Base-by-base conservation (phyloP, 768 basidiomycete genomes). In the Rubroboletus pulcherrimus region DNA sequence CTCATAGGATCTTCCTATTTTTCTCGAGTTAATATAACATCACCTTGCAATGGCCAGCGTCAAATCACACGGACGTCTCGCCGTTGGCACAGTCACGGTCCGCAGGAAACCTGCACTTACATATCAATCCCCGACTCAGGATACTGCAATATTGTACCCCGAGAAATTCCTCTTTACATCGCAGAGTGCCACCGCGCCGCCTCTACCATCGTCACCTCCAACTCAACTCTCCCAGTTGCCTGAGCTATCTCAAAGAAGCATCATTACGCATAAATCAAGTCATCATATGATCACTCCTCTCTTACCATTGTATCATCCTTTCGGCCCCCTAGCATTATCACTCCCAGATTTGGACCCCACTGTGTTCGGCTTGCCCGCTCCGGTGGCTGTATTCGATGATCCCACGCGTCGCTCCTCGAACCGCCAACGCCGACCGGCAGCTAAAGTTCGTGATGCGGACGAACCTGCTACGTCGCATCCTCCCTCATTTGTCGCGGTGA, bases 261-360 rank as follows among this genome's bases (percentile, higher is more conserved):
- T 64, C 37, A 59, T 48, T 19, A 34, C 53, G 5, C 58, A 56
- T 14, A 64, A 55, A 63, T 65, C 55, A 14, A 43, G 48, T 29
- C 57, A 44, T 24, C 63, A 69, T 51, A 70, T 73, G 60, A 64
- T 60, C 8, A 74, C 78, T 5, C 75, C 80, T 5, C 74, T 78
- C 29, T 74, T 88, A 38, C 85, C 87, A 21, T 70, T 89, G 43
- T 88, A 88, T 63, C 87, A 88, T 64, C 87, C 87, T 29, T 71
- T 82, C 33, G 86, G 85, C 3, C 67, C 70, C 10, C 75, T 88
- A 38, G 86, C 86, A 38, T 76, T 81, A 63, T 87, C 86, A 7
- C 77, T 86, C 52, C 85, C 85, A 4, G 81, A 81, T 53, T 77
- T 88, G 46, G 81, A 86, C 65, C 81, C 85, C 8, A 70, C 75